phyloP scores from a whole-genome alignment of 225 moss, liverwort and hornwort species.

The Neckera pumila region DNA sequence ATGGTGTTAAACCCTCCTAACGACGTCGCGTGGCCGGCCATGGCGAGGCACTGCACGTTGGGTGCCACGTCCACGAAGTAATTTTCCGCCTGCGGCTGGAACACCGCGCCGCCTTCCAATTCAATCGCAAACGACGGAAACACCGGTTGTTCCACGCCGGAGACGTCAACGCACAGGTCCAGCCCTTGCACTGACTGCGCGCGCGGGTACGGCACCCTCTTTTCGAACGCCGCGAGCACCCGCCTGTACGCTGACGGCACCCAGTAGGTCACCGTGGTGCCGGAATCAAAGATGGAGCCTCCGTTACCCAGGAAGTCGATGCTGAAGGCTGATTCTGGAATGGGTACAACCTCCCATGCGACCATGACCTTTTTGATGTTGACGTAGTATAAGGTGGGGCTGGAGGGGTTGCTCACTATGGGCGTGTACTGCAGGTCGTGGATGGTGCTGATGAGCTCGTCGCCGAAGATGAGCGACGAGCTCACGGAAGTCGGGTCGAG shows the following conservation, averaged over 20 bases:
- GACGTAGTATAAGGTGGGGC: constrained; percentile 51
- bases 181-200: constrained; percentile 34
- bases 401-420: constrained; percentile 24
- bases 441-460: constrained; percentile 28
- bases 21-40: constrained; percentile 25
- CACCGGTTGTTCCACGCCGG: not conserved
- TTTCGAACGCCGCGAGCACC: constrained; percentile 32
- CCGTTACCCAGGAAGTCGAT: constrained; percentile 47
- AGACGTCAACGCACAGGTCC: constrained; percentile 53
- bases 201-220: constrained; percentile 23
- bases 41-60: constrained; percentile 52
- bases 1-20: constrained; percentile 45
- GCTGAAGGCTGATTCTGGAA: constrained; percentile 31
- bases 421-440: constrained; percentile 49
- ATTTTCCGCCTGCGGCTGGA: constrained; percentile 43
- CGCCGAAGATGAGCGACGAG: constrained; percentile 57
- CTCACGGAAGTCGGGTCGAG: constrained; percentile 57
- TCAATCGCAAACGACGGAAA: constrained; percentile 44
- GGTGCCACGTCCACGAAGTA: constrained; percentile 51
- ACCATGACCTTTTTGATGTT: constrained; percentile 31
- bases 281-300: constrained; percentile 65
- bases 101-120: constrained; percentile 41
- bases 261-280: constrained; percentile 61
- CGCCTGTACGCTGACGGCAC: constrained; percentile 32
- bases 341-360: constrained; percentile 5